Percentiles rank a stretch among this genome's conserved stretches.
phyloP scores from a whole-genome alignment of 148 eudicot species.

The Silene latifolia region DNA sequence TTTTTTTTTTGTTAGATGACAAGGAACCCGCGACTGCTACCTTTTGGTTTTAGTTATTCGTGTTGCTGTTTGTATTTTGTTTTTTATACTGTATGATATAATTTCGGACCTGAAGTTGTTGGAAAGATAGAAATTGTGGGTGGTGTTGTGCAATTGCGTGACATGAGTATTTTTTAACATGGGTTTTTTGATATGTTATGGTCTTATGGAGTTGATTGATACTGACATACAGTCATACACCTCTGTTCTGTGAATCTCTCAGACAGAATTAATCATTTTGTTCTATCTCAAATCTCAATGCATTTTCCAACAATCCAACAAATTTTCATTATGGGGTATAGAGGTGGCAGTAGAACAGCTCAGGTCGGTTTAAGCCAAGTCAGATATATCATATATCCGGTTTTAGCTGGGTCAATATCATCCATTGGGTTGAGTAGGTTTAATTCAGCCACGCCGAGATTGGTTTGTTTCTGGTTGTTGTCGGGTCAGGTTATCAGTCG shows the following conservation, averaged over 20 bases:
- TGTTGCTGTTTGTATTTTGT: neutral
- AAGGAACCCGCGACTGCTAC: neutral
- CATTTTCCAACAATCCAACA: too few relatives aligned
- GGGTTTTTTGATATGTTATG: neutral
- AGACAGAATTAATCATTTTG: too few relatives aligned
- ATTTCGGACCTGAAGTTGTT: too few relatives aligned
- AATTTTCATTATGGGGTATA: too few relatives aligned
- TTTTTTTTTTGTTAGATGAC: too few relatives aligned
- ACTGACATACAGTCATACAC: too few relatives aligned
- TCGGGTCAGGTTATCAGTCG: neutral
- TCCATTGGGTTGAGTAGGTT: neutral
- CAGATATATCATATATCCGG: neutral
- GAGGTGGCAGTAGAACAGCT: too few relatives aligned
- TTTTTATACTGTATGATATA: neutral
- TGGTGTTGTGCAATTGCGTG: neutral
- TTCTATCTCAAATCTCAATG: too few relatives aligned
- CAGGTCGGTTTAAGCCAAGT: neutral
- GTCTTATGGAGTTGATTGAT: neutral
- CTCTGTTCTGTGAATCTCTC: neutral
- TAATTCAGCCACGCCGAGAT: neutral
- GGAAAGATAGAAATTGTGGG: too few relatives aligned
- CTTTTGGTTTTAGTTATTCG: neutral
- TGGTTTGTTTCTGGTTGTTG: neutral
- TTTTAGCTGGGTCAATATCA: neutral
- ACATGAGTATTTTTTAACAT: neutral